Base-by-base conservation (phyloP, 768 basidiomycete species). In the Auricularia cornea region DNA sequence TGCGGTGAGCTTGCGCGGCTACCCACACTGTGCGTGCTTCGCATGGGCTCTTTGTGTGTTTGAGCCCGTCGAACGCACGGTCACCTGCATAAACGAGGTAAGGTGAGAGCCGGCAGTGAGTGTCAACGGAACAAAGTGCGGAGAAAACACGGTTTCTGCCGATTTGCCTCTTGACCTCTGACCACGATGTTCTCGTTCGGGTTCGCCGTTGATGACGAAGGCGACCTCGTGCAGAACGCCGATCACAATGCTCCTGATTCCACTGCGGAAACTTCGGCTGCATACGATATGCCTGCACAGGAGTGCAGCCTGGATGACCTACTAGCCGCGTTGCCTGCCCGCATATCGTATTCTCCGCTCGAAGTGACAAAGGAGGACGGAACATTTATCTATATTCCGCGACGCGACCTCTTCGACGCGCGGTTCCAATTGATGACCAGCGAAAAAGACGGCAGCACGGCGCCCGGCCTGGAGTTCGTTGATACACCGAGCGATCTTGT, bases 371-470 rank as follows among this genome's bases (percentile, higher is more conserved):
- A 30, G 28, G 16, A 26, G 18, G 44, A 48, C 20, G 44, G 44
- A 48, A 48, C 44, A 48, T 1, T 6, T 8, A 26, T 57, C 28
- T 29, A 31, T 31, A 57, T 98, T 30, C 76, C 85, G 3, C 85
- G 94, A 16, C 81, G 96, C 63, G 96, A 98, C 74, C 79, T 98
- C 4, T 98, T 93, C 70, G 96, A 99, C 74, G 95, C 91, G 0
- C 85, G 94, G n/a, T 97, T 96, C 73, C 95, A 98, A 72, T 77
- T 97, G 30, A 90, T 94, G 51, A 82, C 88, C 2, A 82, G 86
- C 63, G 75, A 73, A 32, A 75, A 73, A 5, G 75, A 69, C 23
- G 74, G 72, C 29, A 75, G 75, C 56, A 68, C 68, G 2, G 68
- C 66, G 20, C 64, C 71, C 54, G 73, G 76, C 0, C 76, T 89